These are phyloP conservation scores for Rhynchosporium agropyri DNA, from an alignment of 2,329 filamentous ascomycete genomes.

Conservation along the genomic window DNA sequence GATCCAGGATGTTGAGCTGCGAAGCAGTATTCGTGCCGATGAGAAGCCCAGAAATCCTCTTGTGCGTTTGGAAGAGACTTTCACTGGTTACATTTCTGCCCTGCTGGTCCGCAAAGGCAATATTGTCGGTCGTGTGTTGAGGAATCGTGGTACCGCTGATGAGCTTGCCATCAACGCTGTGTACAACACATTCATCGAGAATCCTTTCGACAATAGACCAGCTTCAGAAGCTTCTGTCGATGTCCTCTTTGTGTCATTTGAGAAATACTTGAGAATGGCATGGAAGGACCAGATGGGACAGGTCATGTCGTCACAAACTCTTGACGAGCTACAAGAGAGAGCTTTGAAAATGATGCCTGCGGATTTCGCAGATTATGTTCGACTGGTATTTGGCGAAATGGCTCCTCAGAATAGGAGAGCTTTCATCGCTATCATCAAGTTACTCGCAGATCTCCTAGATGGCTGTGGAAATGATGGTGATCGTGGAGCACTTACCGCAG, in stretches of 20 bases:
- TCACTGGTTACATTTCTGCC: constrained; percentile 80
- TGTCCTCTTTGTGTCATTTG: constrained; percentile 87
- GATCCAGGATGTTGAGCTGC: constrained; percentile 37
- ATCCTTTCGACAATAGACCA: constrained; percentile 75
- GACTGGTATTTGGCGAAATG: constrained; percentile 66
- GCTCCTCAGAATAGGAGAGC: constrained; percentile 73
- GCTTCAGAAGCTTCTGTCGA: constrained; percentile 78
- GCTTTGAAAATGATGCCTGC: constrained; percentile 67
- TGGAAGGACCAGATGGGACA: constrained; percentile 90
- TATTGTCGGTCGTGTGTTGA: constrained; percentile 76
- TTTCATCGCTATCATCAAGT: constrained; percentile 79
- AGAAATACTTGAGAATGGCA: constrained; percentile 86
- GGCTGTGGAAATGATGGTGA: constrained; percentile 91
- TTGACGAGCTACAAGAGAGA: constrained; percentile 74
- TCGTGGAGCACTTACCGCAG: constrained; percentile 81
- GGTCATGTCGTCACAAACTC: constrained; percentile 70
- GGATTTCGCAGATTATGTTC: constrained; percentile 73
- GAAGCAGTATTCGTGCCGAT: constrained; percentile 47
- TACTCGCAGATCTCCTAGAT: constrained; percentile 84
- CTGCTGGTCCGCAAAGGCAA: constrained; percentile 85
- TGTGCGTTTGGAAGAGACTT: constrained; percentile 78
- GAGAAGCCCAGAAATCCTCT: constrained; percentile 64
- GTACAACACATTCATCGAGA: constrained; percentile 85
- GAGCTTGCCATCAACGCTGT: constrained; percentile 84
- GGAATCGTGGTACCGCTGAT: constrained; percentile 70